A percentile compares a stretch with the other conserved stretches of the same genome.
Evolutionary conservation across 1,139 yeast species (phyloP).

Genomic region (Taphrina wiesneri): DNA sequence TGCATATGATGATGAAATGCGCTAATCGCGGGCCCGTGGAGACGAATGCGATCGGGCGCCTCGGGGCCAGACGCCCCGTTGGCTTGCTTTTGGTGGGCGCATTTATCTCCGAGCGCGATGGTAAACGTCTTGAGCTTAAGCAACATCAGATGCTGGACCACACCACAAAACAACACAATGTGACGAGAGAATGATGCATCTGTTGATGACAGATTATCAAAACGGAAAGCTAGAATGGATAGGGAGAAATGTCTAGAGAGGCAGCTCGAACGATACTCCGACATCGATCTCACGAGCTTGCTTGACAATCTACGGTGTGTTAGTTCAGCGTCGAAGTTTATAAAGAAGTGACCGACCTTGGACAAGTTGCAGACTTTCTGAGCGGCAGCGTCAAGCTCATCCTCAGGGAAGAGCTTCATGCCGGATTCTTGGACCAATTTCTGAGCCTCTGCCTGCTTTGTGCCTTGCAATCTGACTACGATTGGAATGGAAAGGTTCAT

Average conservation of each 20-base stretch:
- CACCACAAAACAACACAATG: no score
- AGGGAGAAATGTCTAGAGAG: constrained; percentile 44
- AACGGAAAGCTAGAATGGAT: background rate
- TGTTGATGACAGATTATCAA: background rate
- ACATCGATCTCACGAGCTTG: constrained; percentile 55
- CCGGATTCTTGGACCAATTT: constrained; percentile 85
- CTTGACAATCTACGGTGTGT: constrained; percentile 30
- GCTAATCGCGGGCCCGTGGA: background rate
- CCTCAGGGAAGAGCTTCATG: constrained; percentile 85
- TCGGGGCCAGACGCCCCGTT: background rate
- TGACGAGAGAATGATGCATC: background rate
- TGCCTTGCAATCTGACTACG: constrained; percentile 97
- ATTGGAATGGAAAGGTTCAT: constrained; percentile 89
- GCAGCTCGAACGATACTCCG: constrained; percentile 54
- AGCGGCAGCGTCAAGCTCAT: constrained; percentile 96
- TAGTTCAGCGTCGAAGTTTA: no score
- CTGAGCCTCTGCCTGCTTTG: constrained; percentile 88
- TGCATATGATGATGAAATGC: background rate
- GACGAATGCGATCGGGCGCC: background rate
- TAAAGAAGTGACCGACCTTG: constrained; percentile 1
- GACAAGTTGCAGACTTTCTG: constrained; percentile 70
- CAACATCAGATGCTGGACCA: no score
- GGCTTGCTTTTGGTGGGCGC: background rate
- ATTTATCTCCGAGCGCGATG: no score
- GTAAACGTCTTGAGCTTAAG: no score